Evolutionary conservation across 371 early-diverging fungal species (phyloP).

Genomic region (Apophysomyces sp.): DNA sequence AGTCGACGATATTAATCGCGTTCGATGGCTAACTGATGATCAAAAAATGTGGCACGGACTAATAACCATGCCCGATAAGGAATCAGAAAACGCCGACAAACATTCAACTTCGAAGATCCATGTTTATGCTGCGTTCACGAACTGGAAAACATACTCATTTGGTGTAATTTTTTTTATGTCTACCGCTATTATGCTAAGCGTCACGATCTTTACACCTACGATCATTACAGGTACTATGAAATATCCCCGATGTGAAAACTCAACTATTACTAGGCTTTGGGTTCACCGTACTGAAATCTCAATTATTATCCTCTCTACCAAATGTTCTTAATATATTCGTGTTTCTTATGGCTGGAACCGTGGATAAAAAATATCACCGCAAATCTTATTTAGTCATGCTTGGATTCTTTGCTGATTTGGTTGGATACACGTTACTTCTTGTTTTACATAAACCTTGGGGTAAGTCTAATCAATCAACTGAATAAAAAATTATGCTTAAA

Average conservation of each 20-base stretch:
- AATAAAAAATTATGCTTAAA: not conserved
- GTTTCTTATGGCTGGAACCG: conserved; percentile 21
- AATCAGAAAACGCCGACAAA: not conserved
- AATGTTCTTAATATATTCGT: conserved; percentile 14
- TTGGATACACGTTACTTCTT: conserved; percentile 18
- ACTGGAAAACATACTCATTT: conserved; percentile 36
- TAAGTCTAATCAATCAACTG: not conserved
- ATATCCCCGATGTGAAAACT: too few species aligned
- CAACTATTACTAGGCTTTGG: conserved; percentile 15
- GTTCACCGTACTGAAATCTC: conserved; percentile 18
- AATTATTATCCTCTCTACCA: conserved; percentile 34
- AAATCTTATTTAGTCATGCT: conserved; percentile 13
- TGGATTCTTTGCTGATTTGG: conserved; percentile 21
- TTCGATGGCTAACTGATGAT: conserved; percentile 26
- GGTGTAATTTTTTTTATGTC: conserved; percentile 15
- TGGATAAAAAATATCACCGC: conserved; percentile 17
- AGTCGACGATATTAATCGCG: conserved; percentile 28
- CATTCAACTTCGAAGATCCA: not conserved
- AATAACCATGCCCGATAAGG: not conserved
- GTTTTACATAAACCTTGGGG: conserved; percentile 24
- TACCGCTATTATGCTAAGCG: conserved; percentile 14
- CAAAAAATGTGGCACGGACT: conserved; percentile 27
- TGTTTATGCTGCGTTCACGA: conserved; percentile 4
- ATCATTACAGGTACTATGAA: conserved; percentile 21
- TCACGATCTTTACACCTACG: conserved; percentile 24